phyloP scores from a whole-genome alignment of 2,329 filamentous ascomycete species.

The Fonsecaea pedrosoi region DNA sequence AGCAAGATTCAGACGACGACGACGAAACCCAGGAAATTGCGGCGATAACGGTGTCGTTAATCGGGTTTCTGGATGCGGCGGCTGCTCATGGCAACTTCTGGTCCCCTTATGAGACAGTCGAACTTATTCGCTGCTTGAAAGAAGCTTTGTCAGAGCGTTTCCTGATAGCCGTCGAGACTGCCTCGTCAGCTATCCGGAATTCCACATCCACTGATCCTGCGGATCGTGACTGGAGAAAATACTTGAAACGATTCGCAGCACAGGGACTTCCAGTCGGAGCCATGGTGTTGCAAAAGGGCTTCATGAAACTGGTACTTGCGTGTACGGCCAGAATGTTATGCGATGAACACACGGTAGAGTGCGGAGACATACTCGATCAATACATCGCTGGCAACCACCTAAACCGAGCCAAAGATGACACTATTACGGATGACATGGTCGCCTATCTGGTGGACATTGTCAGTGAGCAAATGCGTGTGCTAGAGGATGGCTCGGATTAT shows the following conservation, averaged over 20 bases:
- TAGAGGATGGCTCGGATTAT: slow-evolving; percentile 91
- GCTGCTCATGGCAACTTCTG: slow-evolving; percentile 82
- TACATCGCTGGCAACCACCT: slow-evolving; percentile 67
- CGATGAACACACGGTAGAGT: slow-evolving; percentile 65
- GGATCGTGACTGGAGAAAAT: slow-evolving; percentile 85
- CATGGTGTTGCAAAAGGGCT: slow-evolving; percentile 87
- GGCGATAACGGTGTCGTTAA: slow-evolving; percentile 80
- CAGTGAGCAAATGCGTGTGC: slow-evolving; percentile 79
- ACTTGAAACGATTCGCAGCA: slow-evolving; percentile 80
- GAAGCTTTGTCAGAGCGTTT: slow-evolving; percentile 82
- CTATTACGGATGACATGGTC: slow-evolving; percentile 53
- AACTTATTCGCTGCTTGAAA: slow-evolving; percentile 73
- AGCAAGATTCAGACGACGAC: slow-evolving; percentile 58
- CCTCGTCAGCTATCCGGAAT: slow-evolving; percentile 88
- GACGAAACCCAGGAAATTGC: slow-evolving; percentile 69
- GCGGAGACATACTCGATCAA: slow-evolving; percentile 73
- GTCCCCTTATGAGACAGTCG: slow-evolving; percentile 74
- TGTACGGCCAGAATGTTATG: slow-evolving; percentile 76
- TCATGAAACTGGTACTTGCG: slow-evolving; percentile 82
- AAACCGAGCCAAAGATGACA: slow-evolving; percentile 39
- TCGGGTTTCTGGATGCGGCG: slow-evolving; percentile 87
- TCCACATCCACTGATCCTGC: slow-evolving; percentile 68
- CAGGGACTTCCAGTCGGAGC: slow-evolving; percentile 83
- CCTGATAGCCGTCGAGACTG: slow-evolving; percentile 83
- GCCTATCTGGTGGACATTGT: slow-evolving; percentile 73